Evolutionary conservation across 257 asterid species (phyloP).

Genomic region (Dorcoceras hygrometricum): DNA sequence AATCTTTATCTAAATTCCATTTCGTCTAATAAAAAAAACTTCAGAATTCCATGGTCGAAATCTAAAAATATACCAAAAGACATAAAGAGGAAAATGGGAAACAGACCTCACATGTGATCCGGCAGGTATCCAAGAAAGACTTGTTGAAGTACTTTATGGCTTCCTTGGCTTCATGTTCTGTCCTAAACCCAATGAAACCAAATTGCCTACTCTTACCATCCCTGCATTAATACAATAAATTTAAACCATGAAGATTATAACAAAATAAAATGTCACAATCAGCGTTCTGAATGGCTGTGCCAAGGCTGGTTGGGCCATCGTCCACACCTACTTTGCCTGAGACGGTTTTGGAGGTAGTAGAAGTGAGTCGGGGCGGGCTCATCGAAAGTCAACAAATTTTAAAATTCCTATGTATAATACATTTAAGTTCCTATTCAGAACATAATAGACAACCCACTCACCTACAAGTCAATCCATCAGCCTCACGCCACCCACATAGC

Average conservation of each 20-base stretch:
- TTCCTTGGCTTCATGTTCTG: constrained; percentile 66
- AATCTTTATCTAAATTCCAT: background rate
- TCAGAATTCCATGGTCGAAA: background rate
- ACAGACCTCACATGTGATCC: constrained; percentile 77
- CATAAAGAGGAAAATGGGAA: constrained; percentile 11
- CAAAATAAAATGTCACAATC: background rate
- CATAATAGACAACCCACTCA: too few species aligned
- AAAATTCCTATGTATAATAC: too few species aligned
- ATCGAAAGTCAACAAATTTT: too few species aligned
- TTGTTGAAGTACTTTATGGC: constrained; percentile 65
- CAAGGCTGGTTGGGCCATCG: too few species aligned
- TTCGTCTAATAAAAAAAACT: background rate
- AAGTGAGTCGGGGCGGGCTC: too few species aligned
- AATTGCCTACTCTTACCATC: constrained; percentile 91
- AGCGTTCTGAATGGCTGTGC: too few species aligned
- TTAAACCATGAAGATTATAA: background rate
- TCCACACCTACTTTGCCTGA: too few species aligned
- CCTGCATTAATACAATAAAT: constrained; percentile 39
- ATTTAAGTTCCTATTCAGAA: too few species aligned
- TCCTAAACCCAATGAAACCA: constrained; percentile 79
- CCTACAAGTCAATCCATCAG: too few species aligned
- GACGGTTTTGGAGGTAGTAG: background rate
- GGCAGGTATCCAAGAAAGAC: constrained; percentile 66
- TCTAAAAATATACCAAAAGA: background rate
- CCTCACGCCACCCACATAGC: too few species aligned